Evolutionary conservation across 345 rosid species (phyloP), one percentile per base, ranked within the genome.

Genomic region (Brassica juncea): DNA sequence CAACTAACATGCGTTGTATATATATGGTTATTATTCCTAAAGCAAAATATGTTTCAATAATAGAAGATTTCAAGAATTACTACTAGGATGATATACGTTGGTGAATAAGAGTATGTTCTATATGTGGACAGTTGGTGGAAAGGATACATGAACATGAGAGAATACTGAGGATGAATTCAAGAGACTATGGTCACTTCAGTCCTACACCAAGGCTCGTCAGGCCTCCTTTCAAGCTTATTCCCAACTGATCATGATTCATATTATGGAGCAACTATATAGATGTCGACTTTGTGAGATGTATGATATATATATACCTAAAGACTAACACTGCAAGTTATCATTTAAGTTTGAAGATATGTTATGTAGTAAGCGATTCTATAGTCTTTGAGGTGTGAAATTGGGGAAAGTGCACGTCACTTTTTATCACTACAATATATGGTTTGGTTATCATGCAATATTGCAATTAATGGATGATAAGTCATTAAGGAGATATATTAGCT

Each of bases 221-320:
- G 87, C 99, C 99, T 67, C 99, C 93, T 82, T 95, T 82, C 93
- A 92, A 95, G 93, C 92, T 89, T 85, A 95, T 92, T 77, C 98
- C 95, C 27, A 91, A 92, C 79, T 94, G 84, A 90, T 35, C 27
- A 61, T 2, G 19, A 61, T 61, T 86, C 59, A 70, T 70, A 8
- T 66, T 32, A 25, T 25, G 42, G 58, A 62, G 35, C 76, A 10
- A 70, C 55, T 63, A 31, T 78, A 66, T 66, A 73, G 74, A 73
- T 73, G 44, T 6, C 64, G 5, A 8, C 12, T 15, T 73, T 68
- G 32, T 72, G 73, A 57, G 52, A 78, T 79, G 63, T 79, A 60
- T 31, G 61, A 67, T 57, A 63, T 32, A 68, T 72, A 49, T 73
- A 49, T 1, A 49, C 57, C 21, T 12, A 5, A 52, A 61, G 68